Conservation (phyloP, 2,329 filamentous ascomycete genomes). For the Diaporthe sp. region DNA sequence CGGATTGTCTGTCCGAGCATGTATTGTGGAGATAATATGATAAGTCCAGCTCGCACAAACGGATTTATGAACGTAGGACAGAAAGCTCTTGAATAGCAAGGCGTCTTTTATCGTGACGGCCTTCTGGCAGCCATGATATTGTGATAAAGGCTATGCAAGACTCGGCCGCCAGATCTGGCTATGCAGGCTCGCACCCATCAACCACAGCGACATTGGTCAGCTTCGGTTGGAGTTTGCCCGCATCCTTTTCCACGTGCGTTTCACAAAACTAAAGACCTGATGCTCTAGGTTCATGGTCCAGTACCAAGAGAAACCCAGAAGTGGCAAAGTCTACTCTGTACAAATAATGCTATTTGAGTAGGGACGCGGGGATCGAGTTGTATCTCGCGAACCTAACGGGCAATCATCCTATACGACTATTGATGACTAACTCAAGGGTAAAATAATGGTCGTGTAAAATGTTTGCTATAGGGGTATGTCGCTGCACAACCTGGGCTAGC, state of each 20-base stretch:
- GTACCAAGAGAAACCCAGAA: neutral
- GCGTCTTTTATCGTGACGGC: neutral
- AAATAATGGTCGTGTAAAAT: too few species aligned
- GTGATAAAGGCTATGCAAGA: neutral
- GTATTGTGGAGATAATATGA: too few species aligned
- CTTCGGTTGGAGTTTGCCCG: neutral
- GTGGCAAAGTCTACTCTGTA: too few species aligned
- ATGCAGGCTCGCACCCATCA: too few species aligned
- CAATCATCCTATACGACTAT: rapidly evolving
- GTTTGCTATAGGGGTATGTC: too few species aligned
- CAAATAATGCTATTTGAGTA: too few species aligned
- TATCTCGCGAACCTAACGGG: too few species aligned
- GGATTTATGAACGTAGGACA: too few species aligned
- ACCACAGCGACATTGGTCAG: neutral
- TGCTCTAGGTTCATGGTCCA: neutral
- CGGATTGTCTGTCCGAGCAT: neutral
- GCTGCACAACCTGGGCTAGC: too few species aligned
- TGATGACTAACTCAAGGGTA: too few species aligned
- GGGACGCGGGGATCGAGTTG: rapidly evolving
- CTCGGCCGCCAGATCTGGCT: neutral
- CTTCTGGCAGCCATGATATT: neutral
- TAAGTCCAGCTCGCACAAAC: too few species aligned
- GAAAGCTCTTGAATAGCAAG: too few species aligned
- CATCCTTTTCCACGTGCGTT: neutral
- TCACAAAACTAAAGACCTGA: neutral